Evolutionary conservation across 345 rosid species (phyloP).

Genomic region (Brassica incana): DNA sequence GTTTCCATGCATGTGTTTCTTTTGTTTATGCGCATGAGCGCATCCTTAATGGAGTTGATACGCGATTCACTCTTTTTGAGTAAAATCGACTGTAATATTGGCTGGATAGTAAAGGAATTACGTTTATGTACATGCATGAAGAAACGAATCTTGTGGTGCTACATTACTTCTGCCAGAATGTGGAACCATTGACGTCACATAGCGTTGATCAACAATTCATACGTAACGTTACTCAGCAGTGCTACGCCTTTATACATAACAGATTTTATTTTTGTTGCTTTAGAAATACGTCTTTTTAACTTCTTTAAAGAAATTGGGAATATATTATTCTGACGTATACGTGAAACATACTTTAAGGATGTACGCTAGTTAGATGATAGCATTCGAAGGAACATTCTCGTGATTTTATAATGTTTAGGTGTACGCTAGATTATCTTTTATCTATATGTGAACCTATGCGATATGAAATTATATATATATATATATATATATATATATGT

Average conservation of each 20-base stretch:
- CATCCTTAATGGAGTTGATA: not conserved
- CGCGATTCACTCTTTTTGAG: not conserved
- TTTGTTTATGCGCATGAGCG: not conserved
- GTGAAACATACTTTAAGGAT: constrained; percentile 22
- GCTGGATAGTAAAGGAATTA: not conserved
- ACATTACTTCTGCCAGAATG: not conserved
- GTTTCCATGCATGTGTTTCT: not conserved
- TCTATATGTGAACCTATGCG: not conserved
- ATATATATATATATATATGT: not conserved
- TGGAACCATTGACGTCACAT: not conserved
- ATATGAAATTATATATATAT: not conserved
- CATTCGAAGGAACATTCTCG: constrained; percentile 1
- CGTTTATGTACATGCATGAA: not conserved
- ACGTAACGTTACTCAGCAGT: not conserved
- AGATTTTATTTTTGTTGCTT: constrained; percentile 5
- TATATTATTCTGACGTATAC: not conserved
- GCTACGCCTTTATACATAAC: not conserved
- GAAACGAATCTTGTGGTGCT: not conserved
- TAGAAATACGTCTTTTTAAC: not conserved
- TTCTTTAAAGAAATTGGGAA: not conserved
- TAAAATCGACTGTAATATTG: not conserved
- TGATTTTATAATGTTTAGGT: constrained; percentile 9
- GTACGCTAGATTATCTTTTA: constrained; percentile 2
- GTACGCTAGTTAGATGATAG: constrained; percentile 21
- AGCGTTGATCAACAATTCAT: not conserved